A percentile compares a stretch with the other conserved stretches of the same genome.
Conservation (phyloP, 208 protist species). For the Kentomonas sorsogonicus region DNA sequence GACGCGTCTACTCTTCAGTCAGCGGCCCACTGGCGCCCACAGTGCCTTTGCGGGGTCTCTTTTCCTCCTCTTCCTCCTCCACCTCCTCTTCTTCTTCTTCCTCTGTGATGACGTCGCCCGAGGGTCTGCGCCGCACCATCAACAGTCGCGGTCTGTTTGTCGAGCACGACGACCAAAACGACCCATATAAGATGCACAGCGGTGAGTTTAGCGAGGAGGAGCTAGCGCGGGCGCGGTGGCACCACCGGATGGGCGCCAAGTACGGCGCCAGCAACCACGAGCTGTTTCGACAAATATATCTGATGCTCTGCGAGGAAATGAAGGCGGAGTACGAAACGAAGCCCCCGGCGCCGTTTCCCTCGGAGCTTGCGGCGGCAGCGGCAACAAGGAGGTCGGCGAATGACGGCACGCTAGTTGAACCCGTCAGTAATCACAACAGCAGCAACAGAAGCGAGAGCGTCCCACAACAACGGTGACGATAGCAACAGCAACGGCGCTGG, state of each 20-base stretch:
- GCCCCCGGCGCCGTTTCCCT: conserved; percentile 49
- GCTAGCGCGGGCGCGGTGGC: conserved; percentile 30
- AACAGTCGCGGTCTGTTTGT: too few species aligned
- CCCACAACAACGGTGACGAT: not conserved
- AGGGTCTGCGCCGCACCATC: too few species aligned
- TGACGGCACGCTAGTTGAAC: too few species aligned
- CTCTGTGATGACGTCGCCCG: not conserved
- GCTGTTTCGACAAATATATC: conserved; percentile 76
- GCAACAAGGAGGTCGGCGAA: too few species aligned
- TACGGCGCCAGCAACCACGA: conserved; percentile 70
- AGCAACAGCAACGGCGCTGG: not conserved
- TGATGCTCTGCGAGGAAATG: conserved; percentile 77
- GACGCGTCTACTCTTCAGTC: too few species aligned
- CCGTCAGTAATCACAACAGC: not conserved
- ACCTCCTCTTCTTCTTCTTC: not conserved
- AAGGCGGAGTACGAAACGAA: conserved; percentile 58
- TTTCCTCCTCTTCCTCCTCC: not conserved
- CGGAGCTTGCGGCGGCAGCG: not conserved
- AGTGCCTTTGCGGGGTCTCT: too few species aligned
- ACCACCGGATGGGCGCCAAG: conserved; percentile 32
- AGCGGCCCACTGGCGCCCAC: too few species aligned
- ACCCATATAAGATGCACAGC: too few species aligned
- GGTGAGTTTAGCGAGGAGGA: conserved; percentile 6
- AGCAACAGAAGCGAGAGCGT: not conserved
- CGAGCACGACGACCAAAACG: too few species aligned